Evolutionary conservation across 208 protist genomes (phyloP).

Genomic region (Naegleria lovaniensis): DNA sequence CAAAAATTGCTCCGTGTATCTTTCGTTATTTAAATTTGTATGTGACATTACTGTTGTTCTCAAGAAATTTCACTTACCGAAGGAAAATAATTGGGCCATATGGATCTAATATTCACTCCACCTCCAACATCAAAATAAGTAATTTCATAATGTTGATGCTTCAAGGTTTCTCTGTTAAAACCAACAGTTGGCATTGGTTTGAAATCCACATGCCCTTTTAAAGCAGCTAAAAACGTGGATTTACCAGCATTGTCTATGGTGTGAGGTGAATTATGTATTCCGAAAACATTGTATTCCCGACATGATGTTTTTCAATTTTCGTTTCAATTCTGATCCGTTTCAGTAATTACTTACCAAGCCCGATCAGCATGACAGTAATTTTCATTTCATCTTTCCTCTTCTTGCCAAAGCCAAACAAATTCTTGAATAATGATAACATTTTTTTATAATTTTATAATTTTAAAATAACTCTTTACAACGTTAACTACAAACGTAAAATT

Average conservation of each 20-base stretch:
- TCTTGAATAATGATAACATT: slow-evolving; percentile 7
- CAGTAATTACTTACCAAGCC: background rate
- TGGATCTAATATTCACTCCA: background rate
- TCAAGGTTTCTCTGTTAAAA: slow-evolving; percentile 25
- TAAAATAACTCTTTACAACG: background rate
- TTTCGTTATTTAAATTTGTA: background rate
- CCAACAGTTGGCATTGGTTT: slow-evolving; percentile 26
- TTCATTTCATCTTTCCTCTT: background rate
- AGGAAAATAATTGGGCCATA: slow-evolving; percentile 21
- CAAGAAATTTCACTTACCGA: background rate
- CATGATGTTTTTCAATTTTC: background rate
- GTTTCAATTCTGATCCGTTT: background rate
- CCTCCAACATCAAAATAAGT: slow-evolving; percentile 33
- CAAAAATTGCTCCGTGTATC: slow-evolving; percentile 28
- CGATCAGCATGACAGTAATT: slow-evolving; percentile 14
- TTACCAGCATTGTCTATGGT: slow-evolving; percentile 20
- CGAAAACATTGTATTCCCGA: too few species aligned
- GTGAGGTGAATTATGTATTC: background rate
- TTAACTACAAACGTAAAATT: background rate
- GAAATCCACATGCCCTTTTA: background rate
- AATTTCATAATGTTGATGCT: slow-evolving; percentile 4
- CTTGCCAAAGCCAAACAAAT: background rate
- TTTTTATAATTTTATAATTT: background rate
- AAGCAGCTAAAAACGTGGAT: background rate
- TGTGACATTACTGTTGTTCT: too few species aligned